phyloP scores from a whole-genome alignment of 2,329 filamentous ascomycete species.

The Colletotrichum melonis region DNA sequence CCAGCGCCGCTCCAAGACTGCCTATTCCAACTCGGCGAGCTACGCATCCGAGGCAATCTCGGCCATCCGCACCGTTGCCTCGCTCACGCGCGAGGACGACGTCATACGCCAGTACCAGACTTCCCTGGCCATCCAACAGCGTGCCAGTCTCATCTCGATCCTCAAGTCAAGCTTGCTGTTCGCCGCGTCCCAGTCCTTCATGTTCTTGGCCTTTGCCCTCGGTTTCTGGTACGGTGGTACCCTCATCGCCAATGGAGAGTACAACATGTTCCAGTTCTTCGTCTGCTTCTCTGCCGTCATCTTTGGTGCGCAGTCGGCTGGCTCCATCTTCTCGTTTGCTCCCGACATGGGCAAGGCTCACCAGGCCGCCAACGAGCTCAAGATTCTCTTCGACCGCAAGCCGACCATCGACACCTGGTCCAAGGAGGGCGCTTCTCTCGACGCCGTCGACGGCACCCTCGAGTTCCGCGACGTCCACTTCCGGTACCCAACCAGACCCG shows the following conservation, averaged over 20 bases:
- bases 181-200: slow-evolving; percentile 84
- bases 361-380: slow-evolving; percentile 82
- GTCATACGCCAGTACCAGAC: slow-evolving; percentile 78
- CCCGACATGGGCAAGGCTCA: slow-evolving; percentile 95
- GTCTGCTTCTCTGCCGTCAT: slow-evolving; percentile 89
- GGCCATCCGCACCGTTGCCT: slow-evolving; percentile 92
- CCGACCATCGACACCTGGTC: slow-evolving; percentile 89
- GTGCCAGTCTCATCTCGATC: slow-evolving; percentile 77
- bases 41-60: slow-evolving; percentile 95
- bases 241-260: slow-evolving; percentile 77
- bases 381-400: slow-evolving; percentile 84
- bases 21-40: slow-evolving; percentile 83
- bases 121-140: slow-evolving; percentile 75
- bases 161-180: slow-evolving; percentile 83
- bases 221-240: slow-evolving; percentile 94
- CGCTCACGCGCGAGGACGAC: slow-evolving; percentile 86
- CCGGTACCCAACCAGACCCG: slow-evolving; percentile 89
- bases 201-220: slow-evolving; percentile 86
- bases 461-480: slow-evolving; percentile 96
- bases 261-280: slow-evolving; percentile 89
- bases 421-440: slow-evolving; percentile 70
- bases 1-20: slow-evolving; percentile 80
- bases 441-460: slow-evolving; percentile 77
- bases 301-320: slow-evolving; percentile 92
- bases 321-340: slow-evolving; percentile 88